These are phyloP conservation scores for Helminthosporium solani DNA, from an alignment of 2,329 filamentous ascomycete species.

Conservation along the genomic window DNA sequence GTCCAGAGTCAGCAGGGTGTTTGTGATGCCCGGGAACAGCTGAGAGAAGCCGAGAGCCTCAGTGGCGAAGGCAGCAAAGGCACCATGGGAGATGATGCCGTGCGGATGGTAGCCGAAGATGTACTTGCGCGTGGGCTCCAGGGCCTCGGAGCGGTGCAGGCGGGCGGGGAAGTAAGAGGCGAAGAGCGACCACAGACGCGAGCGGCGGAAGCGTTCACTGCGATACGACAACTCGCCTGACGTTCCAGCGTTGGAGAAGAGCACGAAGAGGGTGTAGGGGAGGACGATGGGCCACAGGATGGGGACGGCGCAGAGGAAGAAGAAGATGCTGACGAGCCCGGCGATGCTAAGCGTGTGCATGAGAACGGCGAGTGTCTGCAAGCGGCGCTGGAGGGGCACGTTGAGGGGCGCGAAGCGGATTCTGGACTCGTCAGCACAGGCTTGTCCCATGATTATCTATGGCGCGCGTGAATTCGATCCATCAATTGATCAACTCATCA, in stretches of 20 bases:
- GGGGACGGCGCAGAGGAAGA: conserved; percentile 86
- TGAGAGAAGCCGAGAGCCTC: conserved; percentile 84
- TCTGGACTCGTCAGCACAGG: conserved; percentile 37
- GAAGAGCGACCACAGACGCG: conserved; percentile 82
- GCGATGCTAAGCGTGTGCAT: conserved; percentile 53
- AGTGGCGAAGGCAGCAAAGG: conserved; percentile 86
- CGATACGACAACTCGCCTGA: conserved; percentile 75
- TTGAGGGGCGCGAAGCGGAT: conserved; percentile 88
- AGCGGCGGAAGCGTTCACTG: conserved; percentile 70
- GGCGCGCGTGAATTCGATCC: too few relatives aligned
- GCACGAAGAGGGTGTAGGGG: conserved; percentile 80
- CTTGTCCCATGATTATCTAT: too few relatives aligned
- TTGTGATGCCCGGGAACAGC: conserved; percentile 92
- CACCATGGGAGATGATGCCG: conserved; percentile 96
- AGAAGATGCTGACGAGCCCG: conserved; percentile 70
- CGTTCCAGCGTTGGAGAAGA: conserved; percentile 74
- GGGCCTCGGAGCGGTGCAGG: conserved; percentile 78
- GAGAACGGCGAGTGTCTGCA: conserved; percentile 53
- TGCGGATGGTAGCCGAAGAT: conserved; percentile 98
- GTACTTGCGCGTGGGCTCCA: conserved; percentile 84
- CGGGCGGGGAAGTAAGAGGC: conserved; percentile 88
- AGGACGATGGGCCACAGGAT: conserved; percentile 80
- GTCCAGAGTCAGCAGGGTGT: conserved; percentile 90
- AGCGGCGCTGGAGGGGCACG: conserved; percentile 55
- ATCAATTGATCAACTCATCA: too few relatives aligned